Percentiles rank a stretch among this genome's conserved stretches.
These are phyloP conservation scores for Trichocladium uniseriatum DNA, from an alignment of 495 filamentous ascomycete genomes.

Conservation along the genomic window DNA sequence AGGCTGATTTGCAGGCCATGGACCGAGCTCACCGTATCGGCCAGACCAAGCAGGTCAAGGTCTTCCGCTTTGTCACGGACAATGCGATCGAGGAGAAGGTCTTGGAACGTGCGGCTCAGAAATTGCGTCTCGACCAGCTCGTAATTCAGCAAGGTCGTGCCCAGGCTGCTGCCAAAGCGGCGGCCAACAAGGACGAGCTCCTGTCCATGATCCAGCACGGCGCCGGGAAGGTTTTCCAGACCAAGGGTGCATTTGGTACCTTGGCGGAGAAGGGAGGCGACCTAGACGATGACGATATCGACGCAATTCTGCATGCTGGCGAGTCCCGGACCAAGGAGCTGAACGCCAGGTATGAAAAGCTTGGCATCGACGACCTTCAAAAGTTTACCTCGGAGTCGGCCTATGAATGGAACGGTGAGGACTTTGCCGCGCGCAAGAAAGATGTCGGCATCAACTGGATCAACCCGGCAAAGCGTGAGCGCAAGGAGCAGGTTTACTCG, in stretches of 20 bases:
- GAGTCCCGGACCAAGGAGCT: conserved; percentile 83
- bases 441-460: conserved; percentile 96
- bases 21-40: conserved; percentile 97
- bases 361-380: conserved; percentile 96
- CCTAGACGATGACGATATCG: conserved; percentile 79
- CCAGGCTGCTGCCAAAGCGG: conserved; percentile 77
- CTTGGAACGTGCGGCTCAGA: conserved; percentile 92
- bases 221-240: conserved; percentile 83
- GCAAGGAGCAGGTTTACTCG: conserved; percentile 95
- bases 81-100: conserved; percentile 99
- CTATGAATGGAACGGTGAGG: conserved; percentile 98
- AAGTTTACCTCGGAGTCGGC: conserved; percentile 96
- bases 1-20: conserved; percentile 98
- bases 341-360: conserved; percentile 88
- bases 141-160: conserved; percentile 98
- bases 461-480: conserved; percentile 95
- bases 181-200: conserved; percentile 89
- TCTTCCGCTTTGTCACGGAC: conserved; percentile 95
- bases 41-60: conserved; percentile 94
- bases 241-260: conserved; percentile 48
- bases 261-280: conserved; percentile 51
- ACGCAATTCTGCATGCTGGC: conserved; percentile 74
- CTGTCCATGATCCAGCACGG: conserved; percentile 98
- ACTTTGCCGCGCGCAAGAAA: conserved; percentile 86
- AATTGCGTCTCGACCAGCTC: conserved; percentile 93